phyloP scores from a whole-genome alignment of 2,329 filamentous ascomycete genomes.

The Curvularia spicifera region DNA sequence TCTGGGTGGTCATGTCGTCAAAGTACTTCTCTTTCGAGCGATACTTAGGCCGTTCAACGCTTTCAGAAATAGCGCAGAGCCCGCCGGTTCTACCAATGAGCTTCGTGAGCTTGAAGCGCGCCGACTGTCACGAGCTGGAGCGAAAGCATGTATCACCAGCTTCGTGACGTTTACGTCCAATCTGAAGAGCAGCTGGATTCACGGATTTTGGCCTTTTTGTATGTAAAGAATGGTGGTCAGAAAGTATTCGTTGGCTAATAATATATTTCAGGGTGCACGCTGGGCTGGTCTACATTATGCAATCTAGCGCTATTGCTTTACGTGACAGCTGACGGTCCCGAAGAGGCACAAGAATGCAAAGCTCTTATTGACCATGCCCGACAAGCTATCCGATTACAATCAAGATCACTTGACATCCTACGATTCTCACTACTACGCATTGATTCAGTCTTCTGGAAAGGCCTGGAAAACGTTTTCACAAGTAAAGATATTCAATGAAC shows the following conservation, averaged over 20 bases:
- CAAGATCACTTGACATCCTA: background rate
- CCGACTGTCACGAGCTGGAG: conserved; percentile 2
- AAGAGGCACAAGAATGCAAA: conserved; percentile 3
- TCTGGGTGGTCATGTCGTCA: conserved; percentile 3
- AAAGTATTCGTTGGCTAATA: background rate
- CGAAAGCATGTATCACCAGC: conserved; percentile 1
- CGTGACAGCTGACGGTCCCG: conserved; percentile 3
- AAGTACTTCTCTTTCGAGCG: conserved; percentile 7
- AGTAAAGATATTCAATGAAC: background rate
- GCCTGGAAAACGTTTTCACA: background rate
- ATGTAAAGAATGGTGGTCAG: background rate
- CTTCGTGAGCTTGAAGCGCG: conserved; percentile 3
- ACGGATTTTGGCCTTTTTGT: conserved; percentile 6
- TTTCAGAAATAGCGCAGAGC: background rate
- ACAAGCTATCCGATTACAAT: background rate
- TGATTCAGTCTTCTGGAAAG: conserved; percentile 3
- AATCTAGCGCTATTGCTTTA: conserved; percentile 1
- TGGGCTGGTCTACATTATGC: conserved; percentile 3
- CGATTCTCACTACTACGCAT: conserved; percentile 3
- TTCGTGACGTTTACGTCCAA: conserved; percentile 1
- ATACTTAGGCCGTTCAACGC: conserved; percentile 1
- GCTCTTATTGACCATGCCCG: background rate
- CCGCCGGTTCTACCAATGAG: background rate
- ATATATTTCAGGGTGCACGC: background rate
- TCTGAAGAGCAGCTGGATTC: conserved; percentile 1